Evolutionary conservation across 1,139 yeast genomes (phyloP).

Genomic region (Candida glucosophila): DNA sequence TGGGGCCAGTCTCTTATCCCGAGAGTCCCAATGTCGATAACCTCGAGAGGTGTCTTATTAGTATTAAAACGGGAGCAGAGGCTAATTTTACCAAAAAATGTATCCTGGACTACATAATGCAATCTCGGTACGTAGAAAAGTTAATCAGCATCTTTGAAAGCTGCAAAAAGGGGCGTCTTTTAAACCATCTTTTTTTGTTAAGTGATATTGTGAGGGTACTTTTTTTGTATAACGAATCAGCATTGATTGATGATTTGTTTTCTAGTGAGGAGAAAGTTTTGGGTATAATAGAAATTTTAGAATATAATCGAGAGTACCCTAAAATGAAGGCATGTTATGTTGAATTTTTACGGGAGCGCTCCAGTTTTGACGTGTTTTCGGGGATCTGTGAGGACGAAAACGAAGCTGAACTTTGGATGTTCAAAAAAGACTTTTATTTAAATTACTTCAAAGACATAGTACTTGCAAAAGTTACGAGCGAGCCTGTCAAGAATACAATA

Average conservation of each 20-base stretch:
- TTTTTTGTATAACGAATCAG: conserved; percentile 62
- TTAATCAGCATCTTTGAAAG: conserved; percentile 44
- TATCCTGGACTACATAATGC: conserved; percentile 42
- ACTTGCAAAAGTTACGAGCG: conserved; percentile 73
- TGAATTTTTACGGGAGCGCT: conserved; percentile 46
- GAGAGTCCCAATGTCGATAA: conserved; percentile 42
- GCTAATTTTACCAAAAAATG: conserved; percentile 37
- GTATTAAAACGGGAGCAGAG: conserved; percentile 5
- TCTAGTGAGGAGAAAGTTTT: conserved; percentile 47
- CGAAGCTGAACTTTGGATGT: conserved; percentile 33
- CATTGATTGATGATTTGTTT: conserved; percentile 58
- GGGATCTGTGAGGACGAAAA: no score
- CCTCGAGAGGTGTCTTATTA: conserved; percentile 41
- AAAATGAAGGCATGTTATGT: conserved; percentile 72
- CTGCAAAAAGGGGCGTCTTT: conserved; percentile 44
- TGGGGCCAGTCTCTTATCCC: conserved; percentile 74
- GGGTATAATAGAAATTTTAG: conserved; percentile 75
- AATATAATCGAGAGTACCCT: conserved; percentile 86
- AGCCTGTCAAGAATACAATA: conserved; percentile 59
- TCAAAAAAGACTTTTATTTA: conserved; percentile 66
- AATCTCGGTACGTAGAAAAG: conserved; percentile 42
- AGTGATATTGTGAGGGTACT: conserved; percentile 68
- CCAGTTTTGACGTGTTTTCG: conserved; percentile 46
- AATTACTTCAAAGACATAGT: conserved; percentile 84
- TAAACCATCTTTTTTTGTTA: conserved; percentile 50